Conservation (phyloP, 1,284 basidiomycete genomes). For the Abortiporus biennis region DNA sequence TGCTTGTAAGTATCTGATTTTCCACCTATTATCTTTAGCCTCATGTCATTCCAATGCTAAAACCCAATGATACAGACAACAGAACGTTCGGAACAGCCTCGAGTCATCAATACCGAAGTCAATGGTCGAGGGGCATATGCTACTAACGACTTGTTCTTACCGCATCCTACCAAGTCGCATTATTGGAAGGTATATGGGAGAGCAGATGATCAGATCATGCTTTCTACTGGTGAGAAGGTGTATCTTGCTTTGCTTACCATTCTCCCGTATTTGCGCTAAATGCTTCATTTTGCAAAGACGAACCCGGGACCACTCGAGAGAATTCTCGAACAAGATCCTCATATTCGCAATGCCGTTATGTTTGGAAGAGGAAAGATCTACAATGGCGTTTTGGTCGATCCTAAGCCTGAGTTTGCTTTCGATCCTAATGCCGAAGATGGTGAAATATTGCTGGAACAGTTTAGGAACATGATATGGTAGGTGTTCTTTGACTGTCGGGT, state of each 20-base stretch:
- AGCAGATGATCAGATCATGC: conserved; percentile 13
- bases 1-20: conserved; percentile 10
- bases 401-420: conserved; percentile 18
- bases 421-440: conserved; percentile 24
- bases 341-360: conserved; percentile 25
- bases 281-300: not conserved
- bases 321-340: conserved; percentile 24
- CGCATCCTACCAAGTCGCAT: conserved; percentile 6
- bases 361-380: conserved; percentile 34
- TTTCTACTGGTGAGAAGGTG: conserved; percentile 23
- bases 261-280: conserved; percentile 6
- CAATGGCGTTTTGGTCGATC: conserved; percentile 32
- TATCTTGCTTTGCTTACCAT: not conserved
- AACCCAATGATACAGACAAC: not conserved
- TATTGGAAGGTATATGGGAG: conserved; percentile 7
- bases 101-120: conserved; percentile 2
- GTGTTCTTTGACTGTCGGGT: conserved; percentile 1
- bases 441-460: conserved; percentile 16
- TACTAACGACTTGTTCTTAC: conserved; percentile 7
- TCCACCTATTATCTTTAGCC: not conserved
- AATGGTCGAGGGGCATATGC: conserved; percentile 6
- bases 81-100: not conserved
- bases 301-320: conserved; percentile 15
- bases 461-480: conserved; percentile 29
- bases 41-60: not conserved